These are phyloP conservation scores for Globisporangium uncinulatum DNA, from an alignment of 352 stramenopile species.

Conservation along the genomic window DNA sequence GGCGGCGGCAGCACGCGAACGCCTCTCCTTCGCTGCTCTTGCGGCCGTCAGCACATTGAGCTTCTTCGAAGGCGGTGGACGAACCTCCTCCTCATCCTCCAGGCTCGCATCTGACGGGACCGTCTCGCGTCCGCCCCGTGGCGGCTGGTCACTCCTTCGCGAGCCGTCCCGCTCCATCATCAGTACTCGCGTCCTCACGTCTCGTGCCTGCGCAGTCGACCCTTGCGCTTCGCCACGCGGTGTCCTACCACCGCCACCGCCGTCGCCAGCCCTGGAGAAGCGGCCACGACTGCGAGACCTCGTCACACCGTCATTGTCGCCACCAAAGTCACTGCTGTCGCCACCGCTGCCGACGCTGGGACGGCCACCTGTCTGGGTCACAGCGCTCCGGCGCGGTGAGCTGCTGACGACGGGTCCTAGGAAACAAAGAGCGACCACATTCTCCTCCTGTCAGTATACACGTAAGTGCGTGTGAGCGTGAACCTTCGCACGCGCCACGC, in stretches of 20 bases:
- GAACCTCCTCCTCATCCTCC: neutral
- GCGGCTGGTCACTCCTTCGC: neutral
- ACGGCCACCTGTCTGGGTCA: conserved; percentile 6
- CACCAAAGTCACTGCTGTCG: conserved; percentile 6
- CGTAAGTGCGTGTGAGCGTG: neutral
- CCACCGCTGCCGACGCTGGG: neutral
- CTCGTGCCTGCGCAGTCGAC: neutral
- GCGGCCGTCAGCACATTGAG: conserved; percentile 12
- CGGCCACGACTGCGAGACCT: conserved; percentile 35
- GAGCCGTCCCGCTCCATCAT: neutral
- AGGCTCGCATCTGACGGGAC: neutral
- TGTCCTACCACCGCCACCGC: conserved; percentile 15
- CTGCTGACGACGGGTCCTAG: conserved; percentile 9
- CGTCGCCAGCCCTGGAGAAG: conserved; percentile 42
- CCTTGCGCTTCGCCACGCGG: neutral
- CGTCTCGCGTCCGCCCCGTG: neutral
- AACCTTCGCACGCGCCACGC: neutral
- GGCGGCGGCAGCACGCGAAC: neutral
- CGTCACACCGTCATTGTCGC: conserved; percentile 15
- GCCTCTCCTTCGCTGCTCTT: conserved; percentile 14
- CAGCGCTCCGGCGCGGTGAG: conserved; percentile 15
- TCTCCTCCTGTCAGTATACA: neutral
- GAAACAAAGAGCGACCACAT: neutral
- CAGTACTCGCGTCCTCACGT: neutral
- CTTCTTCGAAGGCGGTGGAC: conserved; percentile 3